These are phyloP conservation scores for Phytopythium delawarense DNA, from an alignment of 352 stramenopile species.

Conservation along the genomic window DNA sequence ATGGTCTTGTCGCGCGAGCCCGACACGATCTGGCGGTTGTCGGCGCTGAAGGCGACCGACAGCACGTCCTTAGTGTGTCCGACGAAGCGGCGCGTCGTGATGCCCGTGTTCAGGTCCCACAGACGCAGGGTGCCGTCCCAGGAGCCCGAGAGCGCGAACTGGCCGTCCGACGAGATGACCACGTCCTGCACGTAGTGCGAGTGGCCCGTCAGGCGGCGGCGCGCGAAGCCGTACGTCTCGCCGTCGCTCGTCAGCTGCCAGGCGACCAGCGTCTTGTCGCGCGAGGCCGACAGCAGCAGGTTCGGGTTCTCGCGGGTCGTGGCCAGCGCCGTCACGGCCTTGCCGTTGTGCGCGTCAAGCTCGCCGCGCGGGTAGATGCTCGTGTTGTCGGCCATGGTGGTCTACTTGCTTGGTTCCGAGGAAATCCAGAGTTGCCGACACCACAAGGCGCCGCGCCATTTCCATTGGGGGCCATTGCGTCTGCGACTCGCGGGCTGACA, in stretches of 20 bases:
- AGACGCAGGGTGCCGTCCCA: constrained; percentile 99
- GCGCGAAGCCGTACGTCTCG: constrained; percentile 98
- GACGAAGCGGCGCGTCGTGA: constrained; percentile 98
- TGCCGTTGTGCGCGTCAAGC: constrained; percentile 88
- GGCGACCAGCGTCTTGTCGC: constrained; percentile 94
- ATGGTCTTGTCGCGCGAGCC: constrained; percentile 99
- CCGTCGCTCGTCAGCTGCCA: constrained; percentile 93
- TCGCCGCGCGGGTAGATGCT: constrained; percentile 86
- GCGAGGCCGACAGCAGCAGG: constrained; percentile 97
- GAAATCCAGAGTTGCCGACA: constrained; percentile 26
- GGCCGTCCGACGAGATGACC: constrained; percentile 98
- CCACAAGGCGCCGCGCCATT: neutral
- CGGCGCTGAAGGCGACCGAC: constrained; percentile 98
- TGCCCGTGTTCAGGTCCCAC: constrained; percentile 99
- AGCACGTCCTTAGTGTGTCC: constrained; percentile 99
- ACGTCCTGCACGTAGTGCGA: constrained; percentile 99
- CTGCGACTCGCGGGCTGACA: neutral
- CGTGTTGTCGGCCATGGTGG: constrained; percentile 64
- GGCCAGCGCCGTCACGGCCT: constrained; percentile 93
- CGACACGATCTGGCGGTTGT: constrained; percentile 99
- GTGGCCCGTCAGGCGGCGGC: constrained; percentile 96
- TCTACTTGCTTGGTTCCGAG: constrained; percentile 7
- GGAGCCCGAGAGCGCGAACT: constrained; percentile 98
- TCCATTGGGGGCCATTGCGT: neutral
- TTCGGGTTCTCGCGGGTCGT: constrained; percentile 99